Percentiles rank a stretch among this genome's conserved stretches.
Conservation (phyloP, 202 grass and related monocot species). For the Schoenoplectus triqueter region DNA sequence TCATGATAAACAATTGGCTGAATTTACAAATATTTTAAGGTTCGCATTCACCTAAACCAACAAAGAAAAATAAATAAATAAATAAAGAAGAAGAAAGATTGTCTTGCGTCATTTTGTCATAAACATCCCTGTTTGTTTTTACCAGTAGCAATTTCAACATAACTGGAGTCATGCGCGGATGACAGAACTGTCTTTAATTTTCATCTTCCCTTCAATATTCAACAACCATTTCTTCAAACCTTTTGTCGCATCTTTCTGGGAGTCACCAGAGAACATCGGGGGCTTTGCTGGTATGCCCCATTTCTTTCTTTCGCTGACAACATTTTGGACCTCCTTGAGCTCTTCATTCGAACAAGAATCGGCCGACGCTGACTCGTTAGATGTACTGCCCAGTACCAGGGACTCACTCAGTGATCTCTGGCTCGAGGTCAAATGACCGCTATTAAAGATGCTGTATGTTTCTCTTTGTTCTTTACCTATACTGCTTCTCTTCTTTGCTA, state of each 20-base stretch:
- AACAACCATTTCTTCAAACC: conserved; percentile 35
- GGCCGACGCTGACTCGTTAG: conserved; percentile 3
- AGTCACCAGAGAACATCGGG: background rate
- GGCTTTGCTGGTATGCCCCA: conserved; percentile 20
- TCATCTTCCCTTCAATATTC: conserved; percentile 32
- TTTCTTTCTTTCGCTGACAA: conserved; percentile 37
- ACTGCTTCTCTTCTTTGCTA: too few species aligned
- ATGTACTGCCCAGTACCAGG: background rate
- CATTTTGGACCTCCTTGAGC: background rate
- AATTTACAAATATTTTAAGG: too few species aligned
- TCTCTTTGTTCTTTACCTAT: background rate
- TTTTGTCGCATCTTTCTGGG: conserved; percentile 3
- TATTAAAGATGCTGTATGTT: background rate
- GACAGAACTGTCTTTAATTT: conserved; percentile 20
- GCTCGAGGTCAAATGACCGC: conserved; percentile 7
- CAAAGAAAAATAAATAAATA: too few species aligned
- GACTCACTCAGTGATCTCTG: conserved; percentile 3
- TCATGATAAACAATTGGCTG: too few species aligned
- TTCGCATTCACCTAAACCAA: too few species aligned
- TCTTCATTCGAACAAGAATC: background rate
- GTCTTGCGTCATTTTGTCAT: too few species aligned
- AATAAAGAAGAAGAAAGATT: too few species aligned
- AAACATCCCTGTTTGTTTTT: background rate
- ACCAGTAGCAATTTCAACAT: background rate
- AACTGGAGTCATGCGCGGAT: background rate